Percentiles rank a stretch among this genome's conserved stretches.
phyloP scores from a whole-genome alignment of 1,139 yeast species.

The Arxiozyma bovina region DNA sequence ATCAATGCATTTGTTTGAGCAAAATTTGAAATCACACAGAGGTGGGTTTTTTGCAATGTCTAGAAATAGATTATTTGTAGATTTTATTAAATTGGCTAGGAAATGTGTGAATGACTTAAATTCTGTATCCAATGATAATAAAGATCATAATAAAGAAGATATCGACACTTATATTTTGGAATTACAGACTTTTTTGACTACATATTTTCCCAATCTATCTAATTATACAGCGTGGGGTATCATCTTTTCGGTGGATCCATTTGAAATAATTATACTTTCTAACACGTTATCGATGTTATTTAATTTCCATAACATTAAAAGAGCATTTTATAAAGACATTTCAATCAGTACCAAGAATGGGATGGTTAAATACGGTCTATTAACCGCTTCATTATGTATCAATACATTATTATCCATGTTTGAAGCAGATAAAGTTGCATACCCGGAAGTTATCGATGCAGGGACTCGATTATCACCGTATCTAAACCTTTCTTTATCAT shows the following conservation, averaged over 20 bases:
- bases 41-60: neutral
- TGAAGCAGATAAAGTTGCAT: constrained; percentile 5
- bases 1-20: neutral
- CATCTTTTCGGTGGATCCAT: constrained; percentile 11
- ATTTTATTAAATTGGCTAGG: constrained; percentile 12
- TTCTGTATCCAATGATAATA: neutral
- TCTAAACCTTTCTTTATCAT: constrained; percentile 13
- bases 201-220: constrained; percentile 10
- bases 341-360: constrained; percentile 9
- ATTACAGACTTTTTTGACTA: constrained; percentile 9
- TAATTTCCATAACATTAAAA: constrained; percentile 13
- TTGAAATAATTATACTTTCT: constrained; percentile 13
- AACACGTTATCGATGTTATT: constrained; percentile 15
- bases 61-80: constrained; percentile 7
- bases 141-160: constrained; percentile 4
- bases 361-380: constrained; percentile 10
- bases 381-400: constrained; percentile 12
- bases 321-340: constrained; percentile 8
- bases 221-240: constrained; percentile 10
- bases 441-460: neutral
- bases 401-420: constrained; percentile 12
- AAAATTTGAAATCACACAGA: neutral
- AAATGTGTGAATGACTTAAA: constrained; percentile 11
- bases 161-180: constrained; percentile 6
- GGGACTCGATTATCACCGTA: constrained; percentile 5